Percentiles rank a stretch among this genome's conserved stretches.
phyloP scores from a whole-genome alignment of 2,329 filamentous ascomycete genomes.

The Talaromyces sp. region DNA sequence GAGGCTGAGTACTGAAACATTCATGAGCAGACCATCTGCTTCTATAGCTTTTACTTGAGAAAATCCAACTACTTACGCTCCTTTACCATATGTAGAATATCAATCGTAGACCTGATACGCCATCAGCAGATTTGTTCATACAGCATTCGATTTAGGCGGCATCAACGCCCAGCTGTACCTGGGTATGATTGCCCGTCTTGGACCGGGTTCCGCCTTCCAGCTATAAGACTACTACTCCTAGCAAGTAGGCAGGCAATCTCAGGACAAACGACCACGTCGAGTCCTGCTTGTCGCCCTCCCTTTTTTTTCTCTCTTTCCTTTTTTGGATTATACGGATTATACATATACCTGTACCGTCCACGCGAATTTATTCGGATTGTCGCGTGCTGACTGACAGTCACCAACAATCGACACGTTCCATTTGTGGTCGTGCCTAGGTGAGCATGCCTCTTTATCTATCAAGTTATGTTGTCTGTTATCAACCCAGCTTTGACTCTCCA shows the following conservation, averaged over 20 bases:
- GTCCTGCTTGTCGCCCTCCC: neutral
- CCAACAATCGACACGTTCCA: neutral
- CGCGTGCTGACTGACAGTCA: neutral
- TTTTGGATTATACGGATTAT: too few species aligned
- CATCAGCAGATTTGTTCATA: neutral
- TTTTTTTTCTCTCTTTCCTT: neutral
- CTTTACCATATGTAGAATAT: neutral
- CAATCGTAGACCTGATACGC: neutral
- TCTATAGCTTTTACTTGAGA: neutral
- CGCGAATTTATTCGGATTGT: neutral
- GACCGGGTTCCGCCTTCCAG: neutral
- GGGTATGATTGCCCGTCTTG: neutral
- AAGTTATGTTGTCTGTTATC: neutral
- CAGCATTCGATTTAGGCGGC: neutral
- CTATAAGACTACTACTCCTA: neutral
- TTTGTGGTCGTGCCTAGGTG: neutral
- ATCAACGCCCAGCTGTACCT: neutral
- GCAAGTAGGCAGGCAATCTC: neutral
- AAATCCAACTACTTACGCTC: constrained; percentile 7
- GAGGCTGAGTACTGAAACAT: neutral
- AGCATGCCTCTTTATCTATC: neutral
- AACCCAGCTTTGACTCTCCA: neutral
- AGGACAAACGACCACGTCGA: neutral
- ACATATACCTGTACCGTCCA: neutral
- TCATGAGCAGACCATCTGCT: neutral